Evolutionary conservation across 495 filamentous ascomycete species (phyloP).

Genomic region (Aspergillus campestris): DNA sequence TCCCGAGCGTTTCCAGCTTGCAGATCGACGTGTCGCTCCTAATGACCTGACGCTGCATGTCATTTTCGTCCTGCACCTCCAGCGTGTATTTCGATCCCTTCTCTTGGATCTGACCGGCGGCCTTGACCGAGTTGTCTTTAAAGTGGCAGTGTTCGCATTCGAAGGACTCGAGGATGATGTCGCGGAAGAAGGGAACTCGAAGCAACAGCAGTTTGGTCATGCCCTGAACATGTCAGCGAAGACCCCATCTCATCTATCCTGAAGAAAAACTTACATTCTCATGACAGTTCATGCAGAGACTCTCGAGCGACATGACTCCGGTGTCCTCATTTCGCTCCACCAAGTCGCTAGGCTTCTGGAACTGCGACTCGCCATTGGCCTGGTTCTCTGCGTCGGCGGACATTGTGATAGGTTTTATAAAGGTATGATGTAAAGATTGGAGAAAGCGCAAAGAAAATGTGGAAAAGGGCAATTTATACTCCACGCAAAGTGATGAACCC

Average conservation of each 20-base stretch:
- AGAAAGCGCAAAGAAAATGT: neutral
- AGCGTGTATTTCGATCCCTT: conserved; percentile 75
- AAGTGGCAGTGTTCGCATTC: conserved; percentile 81
- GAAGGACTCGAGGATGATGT: conserved; percentile 96
- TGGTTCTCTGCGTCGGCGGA: conserved; percentile 16
- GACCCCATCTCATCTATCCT: too few species aligned
- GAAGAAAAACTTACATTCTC: conserved; percentile 76
- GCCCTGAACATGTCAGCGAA: too few species aligned
- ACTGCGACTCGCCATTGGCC: conserved; percentile 25
- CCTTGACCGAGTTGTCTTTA: conserved; percentile 83
- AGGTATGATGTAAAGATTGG: conserved; percentile 1
- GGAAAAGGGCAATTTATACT: conserved; percentile 1
- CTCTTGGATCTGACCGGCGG: conserved; percentile 83
- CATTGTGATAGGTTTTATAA: conserved; percentile 15
- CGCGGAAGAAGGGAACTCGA: conserved; percentile 90
- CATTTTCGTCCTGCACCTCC: conserved; percentile 55
- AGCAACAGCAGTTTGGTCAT: conserved; percentile 79
- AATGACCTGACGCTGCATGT: conserved; percentile 79
- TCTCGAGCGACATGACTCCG: conserved; percentile 46
- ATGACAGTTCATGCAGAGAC: conserved; percentile 79
- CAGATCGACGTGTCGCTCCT: conserved; percentile 81
- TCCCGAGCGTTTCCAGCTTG: conserved; percentile 73
- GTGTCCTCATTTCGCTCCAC: conserved; percentile 38
- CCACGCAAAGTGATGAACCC: neutral
- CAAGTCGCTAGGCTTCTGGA: conserved; percentile 36